Conservation (phyloP, 495 filamentous ascomycete species). For the Podospora anserina region DNA sequence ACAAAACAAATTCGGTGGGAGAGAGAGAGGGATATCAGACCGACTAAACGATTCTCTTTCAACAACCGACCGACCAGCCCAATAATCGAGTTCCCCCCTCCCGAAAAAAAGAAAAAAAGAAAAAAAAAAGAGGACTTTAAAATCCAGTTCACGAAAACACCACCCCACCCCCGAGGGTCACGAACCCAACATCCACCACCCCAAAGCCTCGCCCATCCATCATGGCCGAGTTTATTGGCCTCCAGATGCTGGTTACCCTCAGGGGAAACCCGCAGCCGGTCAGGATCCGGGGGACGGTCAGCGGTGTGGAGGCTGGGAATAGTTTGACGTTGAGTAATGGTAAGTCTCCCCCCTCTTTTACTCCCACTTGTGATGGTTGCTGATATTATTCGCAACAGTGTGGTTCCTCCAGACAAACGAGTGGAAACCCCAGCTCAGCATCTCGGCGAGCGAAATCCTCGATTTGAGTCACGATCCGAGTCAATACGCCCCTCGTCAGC, state of each 20-base stretch:
- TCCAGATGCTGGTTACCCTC: slow-evolving; percentile 73
- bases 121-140: no score
- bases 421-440: slow-evolving; percentile 36
- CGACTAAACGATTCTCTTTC: no score
- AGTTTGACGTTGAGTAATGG: slow-evolving; percentile 76
- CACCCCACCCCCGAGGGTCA: background rate
- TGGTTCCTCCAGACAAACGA: slow-evolving; percentile 28
- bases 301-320: slow-evolving; percentile 64
- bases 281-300: slow-evolving; percentile 69
- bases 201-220: slow-evolving; percentile 1
- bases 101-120: no score
- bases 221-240: slow-evolving; percentile 66
- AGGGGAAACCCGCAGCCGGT: slow-evolving; percentile 54
- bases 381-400: slow-evolving; percentile 26
- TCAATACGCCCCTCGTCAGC: slow-evolving; percentile 22
- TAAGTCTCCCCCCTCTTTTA: slow-evolving; percentile 27
- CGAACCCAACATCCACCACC: background rate
- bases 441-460: slow-evolving; percentile 38
- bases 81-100: no score
- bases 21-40: no score
- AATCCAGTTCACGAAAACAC: no score
- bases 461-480: slow-evolving; percentile 27
- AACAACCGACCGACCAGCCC: no score
- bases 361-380: slow-evolving; percentile 20
- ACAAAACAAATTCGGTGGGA: no score